phyloP scores from a whole-genome alignment of 116 monocot species.

The Trichopus zeylanicus region DNA sequence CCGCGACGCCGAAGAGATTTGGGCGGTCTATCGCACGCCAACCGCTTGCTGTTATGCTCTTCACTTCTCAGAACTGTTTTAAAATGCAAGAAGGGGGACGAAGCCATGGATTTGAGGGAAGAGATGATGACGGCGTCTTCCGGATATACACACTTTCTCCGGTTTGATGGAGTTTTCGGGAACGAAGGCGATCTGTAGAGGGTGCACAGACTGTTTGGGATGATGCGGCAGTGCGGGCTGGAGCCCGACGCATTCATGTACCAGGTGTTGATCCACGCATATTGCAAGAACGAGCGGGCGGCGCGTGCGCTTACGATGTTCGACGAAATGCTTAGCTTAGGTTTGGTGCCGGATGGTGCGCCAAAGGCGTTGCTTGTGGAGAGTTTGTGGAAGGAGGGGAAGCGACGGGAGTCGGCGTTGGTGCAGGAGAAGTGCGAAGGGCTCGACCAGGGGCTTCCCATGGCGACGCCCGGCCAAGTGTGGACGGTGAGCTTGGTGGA shows the following conservation, averaged over 20 bases:
- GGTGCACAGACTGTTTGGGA: constrained; percentile 55
- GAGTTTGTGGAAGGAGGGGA: constrained; percentile 92
- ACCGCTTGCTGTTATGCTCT: constrained; percentile 41
- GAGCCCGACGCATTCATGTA: constrained; percentile 70
- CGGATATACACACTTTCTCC: constrained; percentile 70
- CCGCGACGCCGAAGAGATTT: constrained; percentile 28
- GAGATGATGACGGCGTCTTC: constrained; percentile 47
- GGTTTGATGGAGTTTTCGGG: constrained; percentile 81
- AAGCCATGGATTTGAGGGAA: constrained; percentile 48
- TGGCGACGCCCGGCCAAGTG: constrained; percentile 52
- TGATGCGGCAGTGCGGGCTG: constrained; percentile 52
- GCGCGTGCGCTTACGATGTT: constrained; percentile 62
- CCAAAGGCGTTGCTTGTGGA: constrained; percentile 66
- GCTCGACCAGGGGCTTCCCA: constrained; percentile 30
- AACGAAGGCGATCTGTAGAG: constrained; percentile 51
- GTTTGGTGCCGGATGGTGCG: constrained; percentile 26
- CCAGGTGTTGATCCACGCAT: constrained; percentile 44
- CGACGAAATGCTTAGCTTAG: constrained; percentile 63
- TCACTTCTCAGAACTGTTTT: constrained; percentile 52
- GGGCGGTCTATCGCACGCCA: constrained; percentile 28
- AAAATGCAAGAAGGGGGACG: constrained; percentile 48
- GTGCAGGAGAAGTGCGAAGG: constrained; percentile 69
- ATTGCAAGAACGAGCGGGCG: constrained; percentile 58
- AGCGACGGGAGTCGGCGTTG: constrained; percentile 58
- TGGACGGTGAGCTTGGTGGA: constrained; percentile 73